Conservation (phyloP, 208 protist species). For the Crithidia bombi region DNA sequence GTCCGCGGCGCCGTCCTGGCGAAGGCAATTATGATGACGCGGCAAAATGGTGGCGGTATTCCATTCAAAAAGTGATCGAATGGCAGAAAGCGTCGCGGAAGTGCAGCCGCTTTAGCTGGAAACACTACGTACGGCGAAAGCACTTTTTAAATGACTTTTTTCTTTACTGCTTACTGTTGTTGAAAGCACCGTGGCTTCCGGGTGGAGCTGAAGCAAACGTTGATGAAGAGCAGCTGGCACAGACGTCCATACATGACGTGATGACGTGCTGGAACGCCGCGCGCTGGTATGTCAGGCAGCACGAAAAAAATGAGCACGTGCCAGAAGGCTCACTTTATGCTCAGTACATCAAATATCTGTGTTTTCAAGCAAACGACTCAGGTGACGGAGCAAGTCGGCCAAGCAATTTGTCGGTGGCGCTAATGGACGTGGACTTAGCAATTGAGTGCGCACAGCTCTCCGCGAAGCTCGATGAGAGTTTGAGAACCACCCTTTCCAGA, state of each 20-base stretch:
- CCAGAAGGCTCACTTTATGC: slow-evolving; percentile 18
- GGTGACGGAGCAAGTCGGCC: neutral
- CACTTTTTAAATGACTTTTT: slow-evolving; percentile 22
- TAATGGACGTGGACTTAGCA: slow-evolving; percentile 13
- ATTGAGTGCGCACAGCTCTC: slow-evolving; percentile 17
- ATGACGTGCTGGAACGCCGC: slow-evolving; percentile 38
- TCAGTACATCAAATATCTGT: slow-evolving; percentile 23
- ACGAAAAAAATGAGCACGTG: neutral
- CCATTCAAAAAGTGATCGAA: slow-evolving; percentile 17
- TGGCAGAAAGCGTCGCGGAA: slow-evolving; percentile 5
- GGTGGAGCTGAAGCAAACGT: neutral
- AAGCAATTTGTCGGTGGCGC: neutral
- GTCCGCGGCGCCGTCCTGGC: slow-evolving; percentile 14
- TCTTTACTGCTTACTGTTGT: slow-evolving; percentile 15
- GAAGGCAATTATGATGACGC: neutral
- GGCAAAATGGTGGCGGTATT: slow-evolving; percentile 38
- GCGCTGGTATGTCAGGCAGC: slow-evolving; percentile 19
- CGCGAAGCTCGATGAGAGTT: slow-evolving; percentile 12
- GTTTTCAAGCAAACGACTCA: neutral
- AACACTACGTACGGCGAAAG: slow-evolving; percentile 22
- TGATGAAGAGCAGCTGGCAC: slow-evolving; percentile 18
- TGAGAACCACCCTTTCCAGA: neutral
- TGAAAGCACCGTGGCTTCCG: slow-evolving; percentile 38
- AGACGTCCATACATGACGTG: slow-evolving; percentile 16
- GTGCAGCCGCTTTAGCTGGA: slow-evolving; percentile 34